Evolutionary conservation across 441 rosid species (phyloP).

Genomic region (Gossypium davidsonii): DNA sequence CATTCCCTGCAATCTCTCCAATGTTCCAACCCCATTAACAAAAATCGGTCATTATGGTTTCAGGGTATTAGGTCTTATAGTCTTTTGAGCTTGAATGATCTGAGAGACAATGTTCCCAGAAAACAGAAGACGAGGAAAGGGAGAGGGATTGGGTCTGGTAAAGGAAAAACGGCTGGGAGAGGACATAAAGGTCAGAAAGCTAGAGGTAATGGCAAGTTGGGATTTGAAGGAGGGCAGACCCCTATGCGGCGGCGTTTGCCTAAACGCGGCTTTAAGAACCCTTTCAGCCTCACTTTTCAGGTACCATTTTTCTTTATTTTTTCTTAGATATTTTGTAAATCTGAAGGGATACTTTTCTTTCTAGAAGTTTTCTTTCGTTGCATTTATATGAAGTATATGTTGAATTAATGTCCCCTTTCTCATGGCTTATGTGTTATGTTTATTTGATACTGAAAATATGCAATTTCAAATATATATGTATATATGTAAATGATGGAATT

Average conservation of each 20-base stretch:
- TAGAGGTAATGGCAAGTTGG: conserved; percentile 77
- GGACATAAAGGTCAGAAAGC: conserved; percentile 96
- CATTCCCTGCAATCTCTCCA: conserved; percentile 18
- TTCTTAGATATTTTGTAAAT: not conserved
- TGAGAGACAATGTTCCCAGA: conserved; percentile 75
- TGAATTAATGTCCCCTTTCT: not conserved
- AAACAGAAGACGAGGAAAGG: conserved; percentile 91
- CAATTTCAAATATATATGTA: not conserved
- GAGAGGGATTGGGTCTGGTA: conserved; percentile 92
- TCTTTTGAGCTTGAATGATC: conserved; percentile 71
- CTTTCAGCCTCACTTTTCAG: conserved; percentile 80
- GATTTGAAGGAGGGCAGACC: conserved; percentile 94
- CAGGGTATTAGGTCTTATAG: conserved; percentile 51
- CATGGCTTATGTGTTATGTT: not conserved
- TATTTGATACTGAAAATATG: not conserved
- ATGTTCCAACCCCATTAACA: conserved; percentile 5
- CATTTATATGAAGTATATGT: not conserved
- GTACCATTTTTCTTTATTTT: conserved; percentile 22
- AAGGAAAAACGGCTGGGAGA: conserved; percentile 89
- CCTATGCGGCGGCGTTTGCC: conserved; percentile 89
- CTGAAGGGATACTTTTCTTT: not conserved
- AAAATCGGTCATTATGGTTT: conserved; percentile 14
- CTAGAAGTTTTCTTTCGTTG: not conserved
- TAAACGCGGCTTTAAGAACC: conserved; percentile 85
- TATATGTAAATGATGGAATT: not conserved